Conservation (phyloP, 805 yeast species). For the Myxozyma lipomycoides region DNA sequence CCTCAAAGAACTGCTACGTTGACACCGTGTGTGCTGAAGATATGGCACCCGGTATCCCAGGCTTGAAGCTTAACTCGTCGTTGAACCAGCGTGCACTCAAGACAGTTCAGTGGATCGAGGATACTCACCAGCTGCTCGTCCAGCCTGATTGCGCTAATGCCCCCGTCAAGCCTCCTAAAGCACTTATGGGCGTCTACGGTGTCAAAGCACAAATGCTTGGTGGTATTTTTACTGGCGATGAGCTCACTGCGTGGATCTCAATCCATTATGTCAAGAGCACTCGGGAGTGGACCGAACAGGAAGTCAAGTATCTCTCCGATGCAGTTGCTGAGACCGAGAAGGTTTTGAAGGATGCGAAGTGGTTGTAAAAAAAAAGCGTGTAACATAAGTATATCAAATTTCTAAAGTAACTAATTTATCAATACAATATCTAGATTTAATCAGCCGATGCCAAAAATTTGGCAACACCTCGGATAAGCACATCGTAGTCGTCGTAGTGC, state of each 20-base stretch:
- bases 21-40: slow-evolving; percentile 18
- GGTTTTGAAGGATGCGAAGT: background rate
- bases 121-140: slow-evolving; percentile 9
- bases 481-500: slow-evolving; percentile 16
- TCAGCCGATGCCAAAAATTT: slow-evolving; percentile 1
- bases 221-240: slow-evolving; percentile 6
- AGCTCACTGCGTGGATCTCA: slow-evolving; percentile 15
- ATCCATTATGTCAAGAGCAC: slow-evolving; percentile 7
- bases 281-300: slow-evolving; percentile 9
- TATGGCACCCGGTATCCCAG: slow-evolving; percentile 8
- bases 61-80: slow-evolving; percentile 10
- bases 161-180: slow-evolving; percentile 7
- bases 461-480: slow-evolving; percentile 8
- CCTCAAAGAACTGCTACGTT: slow-evolving; percentile 10
- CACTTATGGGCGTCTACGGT: slow-evolving; percentile 14
- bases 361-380: background rate
- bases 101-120: slow-evolving; percentile 18
- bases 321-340: slow-evolving; percentile 1
- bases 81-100: slow-evolving; percentile 14
- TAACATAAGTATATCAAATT: background rate
- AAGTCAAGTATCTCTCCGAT: background rate
- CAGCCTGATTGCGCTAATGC: slow-evolving; percentile 16
- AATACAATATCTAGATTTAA: too few relatives aligned
- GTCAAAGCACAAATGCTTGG: slow-evolving; percentile 18
- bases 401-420: too few relatives aligned